Evolutionary conservation across 1,284 basidiomycete species (phyloP).

Genomic region (Apiotrichum gamsii): DNA sequence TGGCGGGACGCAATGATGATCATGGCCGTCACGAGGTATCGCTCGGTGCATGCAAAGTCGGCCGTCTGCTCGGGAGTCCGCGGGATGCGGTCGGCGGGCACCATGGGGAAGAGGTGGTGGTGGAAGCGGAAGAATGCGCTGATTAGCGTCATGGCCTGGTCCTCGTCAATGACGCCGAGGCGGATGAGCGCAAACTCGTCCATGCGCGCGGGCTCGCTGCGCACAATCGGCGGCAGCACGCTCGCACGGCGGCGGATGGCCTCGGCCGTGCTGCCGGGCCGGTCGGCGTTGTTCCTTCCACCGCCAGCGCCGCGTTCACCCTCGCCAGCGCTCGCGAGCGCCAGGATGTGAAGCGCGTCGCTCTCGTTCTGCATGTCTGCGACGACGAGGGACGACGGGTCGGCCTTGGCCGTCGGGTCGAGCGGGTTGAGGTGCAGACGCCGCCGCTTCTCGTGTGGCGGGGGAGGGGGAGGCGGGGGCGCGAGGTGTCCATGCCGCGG

Average conservation of each 20-base stretch:
- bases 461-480: neutral
- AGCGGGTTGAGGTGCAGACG: constrained; percentile 31
- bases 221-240: no score
- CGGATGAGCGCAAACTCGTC: constrained; percentile 46
- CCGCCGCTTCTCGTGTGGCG: constrained; percentile 22
- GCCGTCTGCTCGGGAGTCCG: constrained; percentile 40
- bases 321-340: constrained; percentile 34
- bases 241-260: no score
- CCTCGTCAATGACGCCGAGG: constrained; percentile 39
- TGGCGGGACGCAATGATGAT: constrained; percentile 48
- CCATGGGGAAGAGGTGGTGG: constrained; percentile 50
- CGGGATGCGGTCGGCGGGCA: constrained; percentile 45
- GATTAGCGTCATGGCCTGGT: constrained; percentile 36
- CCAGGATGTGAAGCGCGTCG: constrained; percentile 46
- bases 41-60: constrained; percentile 44
- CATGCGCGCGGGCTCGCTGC: constrained; percentile 10
- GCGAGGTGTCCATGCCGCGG: no score
- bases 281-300: neutral
- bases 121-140: constrained; percentile 46
- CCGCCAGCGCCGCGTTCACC: neutral
- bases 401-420: constrained; percentile 8
- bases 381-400: constrained; percentile 42
- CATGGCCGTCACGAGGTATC: constrained; percentile 46
- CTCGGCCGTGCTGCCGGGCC: neutral
- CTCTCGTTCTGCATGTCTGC: constrained; percentile 48